Evolutionary conservation across 768 basidiomycete genomes (phyloP).

Genomic region (Hirschioporus abietinus): DNA sequence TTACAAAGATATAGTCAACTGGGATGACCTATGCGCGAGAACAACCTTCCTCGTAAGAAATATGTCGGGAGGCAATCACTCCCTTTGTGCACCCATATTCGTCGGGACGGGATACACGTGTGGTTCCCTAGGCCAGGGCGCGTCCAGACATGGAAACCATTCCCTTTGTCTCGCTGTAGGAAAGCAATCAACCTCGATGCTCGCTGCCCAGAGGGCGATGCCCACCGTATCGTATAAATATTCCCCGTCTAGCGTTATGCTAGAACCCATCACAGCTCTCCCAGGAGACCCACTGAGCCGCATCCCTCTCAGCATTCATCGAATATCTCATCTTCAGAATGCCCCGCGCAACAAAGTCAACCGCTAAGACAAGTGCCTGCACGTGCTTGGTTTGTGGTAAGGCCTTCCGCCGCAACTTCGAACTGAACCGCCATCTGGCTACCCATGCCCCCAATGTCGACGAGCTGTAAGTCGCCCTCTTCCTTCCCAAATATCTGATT

Average conservation of each 20-base stretch:
- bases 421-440: neutral
- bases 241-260: neutral
- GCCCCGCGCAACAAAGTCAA: neutral
- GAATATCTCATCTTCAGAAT: neutral
- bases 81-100: neutral
- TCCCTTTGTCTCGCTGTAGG: neutral
- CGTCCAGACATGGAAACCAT: neutral
- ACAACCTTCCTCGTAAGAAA: neutral
- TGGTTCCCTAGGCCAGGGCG: neutral
- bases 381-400: neutral
- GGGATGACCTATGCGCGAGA: neutral
- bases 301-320: neutral
- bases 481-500: neutral
- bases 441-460: neutral
- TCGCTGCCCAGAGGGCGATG: slow-evolving; percentile 1
- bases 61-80: neutral
- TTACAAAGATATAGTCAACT: neutral
- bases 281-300: neutral
- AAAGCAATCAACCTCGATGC: neutral
- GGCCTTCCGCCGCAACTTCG: neutral
- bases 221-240: neutral
- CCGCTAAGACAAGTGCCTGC: neutral
- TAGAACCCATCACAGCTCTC: neutral
- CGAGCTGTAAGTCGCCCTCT: neutral
- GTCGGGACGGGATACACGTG: neutral